Base-by-base conservation (phyloP, 768 basidiomycete species). In the Hemileccinum rubropunctum region DNA sequence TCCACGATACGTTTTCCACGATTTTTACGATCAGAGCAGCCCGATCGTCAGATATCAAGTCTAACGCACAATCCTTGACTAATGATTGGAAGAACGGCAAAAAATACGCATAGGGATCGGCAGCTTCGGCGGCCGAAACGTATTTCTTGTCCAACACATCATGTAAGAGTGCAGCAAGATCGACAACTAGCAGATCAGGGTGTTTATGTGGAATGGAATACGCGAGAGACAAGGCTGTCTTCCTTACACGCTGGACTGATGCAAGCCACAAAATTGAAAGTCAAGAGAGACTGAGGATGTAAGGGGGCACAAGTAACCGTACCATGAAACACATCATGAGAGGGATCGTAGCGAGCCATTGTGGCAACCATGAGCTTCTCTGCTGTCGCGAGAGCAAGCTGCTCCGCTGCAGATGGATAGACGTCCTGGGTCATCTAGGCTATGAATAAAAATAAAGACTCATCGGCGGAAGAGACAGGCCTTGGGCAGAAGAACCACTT, bases 131-230 rank as follows among this genome's bases (percentile, higher is more conserved):
- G 12, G 74, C 65, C 2, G 82, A 71, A 15, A 84, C 83, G 61
- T 92, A 91, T 73, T 92, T 91, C 71, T 87, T 89, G 77, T 91
- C 89, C 30, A 90, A 72, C 36, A 93, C 77, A 66, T 95, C 92
- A 60, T 95, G 93, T 39, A 95, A 79, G 34, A 95, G 78, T n/a
- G 93, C 87, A 27, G 88, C 86, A 41, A 95, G 72, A 66, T 95
- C 92, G 20, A 95, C 79, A 6, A 82, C 78, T 18, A 94, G 70
- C 2, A 93, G 67, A 71, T 95, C 89, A 3, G 83, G 82, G 36
- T 69, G 69, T 12, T 69, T 64, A 9, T 71, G 53, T 8, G 68
- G 54, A 27, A 80, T 56, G 12, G 75, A 69, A 14, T 70, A 70
- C 11, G 90, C 91, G 35, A 95, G 73, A 7, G 75, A 66, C 23